A percentile compares a stretch with the other conserved stretches of the same genome.
Conservation (phyloP, 202 grass and related monocot species). For the Cymbopogon flexuosus region DNA sequence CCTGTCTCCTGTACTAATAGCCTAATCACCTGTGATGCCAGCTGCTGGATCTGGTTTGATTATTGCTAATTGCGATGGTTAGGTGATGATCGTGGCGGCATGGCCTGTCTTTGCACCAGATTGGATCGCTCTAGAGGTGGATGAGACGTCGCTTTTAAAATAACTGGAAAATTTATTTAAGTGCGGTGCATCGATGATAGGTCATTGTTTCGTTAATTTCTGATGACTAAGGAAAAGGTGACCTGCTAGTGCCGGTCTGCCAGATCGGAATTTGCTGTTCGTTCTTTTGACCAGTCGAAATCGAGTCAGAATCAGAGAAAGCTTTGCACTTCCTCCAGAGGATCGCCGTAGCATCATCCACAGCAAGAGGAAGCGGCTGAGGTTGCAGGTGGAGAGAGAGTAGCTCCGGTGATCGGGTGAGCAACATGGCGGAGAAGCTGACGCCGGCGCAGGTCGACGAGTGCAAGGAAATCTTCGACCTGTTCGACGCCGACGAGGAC, state of each 20-base stretch:
- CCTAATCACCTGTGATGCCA: background rate
- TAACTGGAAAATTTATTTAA: background rate
- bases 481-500: constrained; percentile 84
- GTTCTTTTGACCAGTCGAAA: background rate
- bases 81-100: background rate
- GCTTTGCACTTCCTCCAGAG: background rate
- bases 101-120: constrained; percentile 8
- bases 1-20: background rate
- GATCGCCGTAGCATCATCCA: background rate
- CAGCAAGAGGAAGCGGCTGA: background rate
- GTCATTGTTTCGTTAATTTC: constrained; percentile 1
- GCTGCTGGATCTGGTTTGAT: background rate
- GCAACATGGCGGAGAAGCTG: constrained; percentile 66
- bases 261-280: background rate
- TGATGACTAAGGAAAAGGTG: background rate
- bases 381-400: background rate
- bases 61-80: background rate
- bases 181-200: background rate
- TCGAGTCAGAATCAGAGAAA: background rate
- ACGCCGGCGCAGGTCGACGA: constrained; percentile 60
- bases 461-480: constrained; percentile 78
- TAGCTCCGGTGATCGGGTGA: too few relatives aligned
- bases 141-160: constrained; percentile 10
- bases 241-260: background rate
- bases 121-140: background rate